A percentile compares a stretch with the other conserved stretches of the same genome.
These are phyloP conservation scores for Metschnikowia sp. DNA, from an alignment of 805 yeast species.

Conservation along the genomic window DNA sequence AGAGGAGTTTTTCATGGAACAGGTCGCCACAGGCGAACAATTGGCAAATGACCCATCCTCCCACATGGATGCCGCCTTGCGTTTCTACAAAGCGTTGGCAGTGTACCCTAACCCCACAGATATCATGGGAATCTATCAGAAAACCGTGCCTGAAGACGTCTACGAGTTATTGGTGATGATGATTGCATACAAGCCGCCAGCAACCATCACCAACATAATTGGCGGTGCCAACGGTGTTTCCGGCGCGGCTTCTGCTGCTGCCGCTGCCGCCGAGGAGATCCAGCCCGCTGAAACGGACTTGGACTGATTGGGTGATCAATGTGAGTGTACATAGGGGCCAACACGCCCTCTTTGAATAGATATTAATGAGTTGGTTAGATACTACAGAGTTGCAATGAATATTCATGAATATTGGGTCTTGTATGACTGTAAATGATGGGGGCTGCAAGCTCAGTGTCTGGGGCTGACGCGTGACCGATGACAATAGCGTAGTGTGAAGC, in stretches of 20 bases:
- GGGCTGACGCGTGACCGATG: too few species aligned
- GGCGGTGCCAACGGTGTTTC: constrained; percentile 28
- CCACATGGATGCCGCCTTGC: constrained; percentile 80
- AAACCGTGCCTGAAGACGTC: constrained; percentile 76
- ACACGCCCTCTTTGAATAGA: neutral
- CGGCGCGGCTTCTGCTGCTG: constrained; percentile 25
- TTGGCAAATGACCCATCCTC: constrained; percentile 61
- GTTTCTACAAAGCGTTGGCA: constrained; percentile 88
- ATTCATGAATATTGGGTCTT: too few species aligned
- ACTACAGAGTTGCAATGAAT: too few species aligned
- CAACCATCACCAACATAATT: constrained; percentile 66
- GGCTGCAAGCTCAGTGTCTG: too few species aligned
- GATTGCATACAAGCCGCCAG: constrained; percentile 90
- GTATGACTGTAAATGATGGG: too few species aligned
- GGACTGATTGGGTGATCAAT: constrained; percentile 10
- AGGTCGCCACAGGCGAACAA: constrained; percentile 84
- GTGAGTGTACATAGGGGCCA: constrained; percentile 7
- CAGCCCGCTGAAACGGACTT: constrained; percentile 19
- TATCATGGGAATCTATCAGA: constrained; percentile 83
- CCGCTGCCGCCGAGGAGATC: constrained; percentile 22
- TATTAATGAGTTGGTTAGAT: neutral
- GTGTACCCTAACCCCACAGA: constrained; percentile 96
- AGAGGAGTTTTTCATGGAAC: constrained; percentile 77
- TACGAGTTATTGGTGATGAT: constrained; percentile 81
- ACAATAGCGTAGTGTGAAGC: too few species aligned